These are phyloP conservation scores for Aspergillus steynii DNA, from an alignment of 495 filamentous ascomycete species.

Conservation along the genomic window DNA sequence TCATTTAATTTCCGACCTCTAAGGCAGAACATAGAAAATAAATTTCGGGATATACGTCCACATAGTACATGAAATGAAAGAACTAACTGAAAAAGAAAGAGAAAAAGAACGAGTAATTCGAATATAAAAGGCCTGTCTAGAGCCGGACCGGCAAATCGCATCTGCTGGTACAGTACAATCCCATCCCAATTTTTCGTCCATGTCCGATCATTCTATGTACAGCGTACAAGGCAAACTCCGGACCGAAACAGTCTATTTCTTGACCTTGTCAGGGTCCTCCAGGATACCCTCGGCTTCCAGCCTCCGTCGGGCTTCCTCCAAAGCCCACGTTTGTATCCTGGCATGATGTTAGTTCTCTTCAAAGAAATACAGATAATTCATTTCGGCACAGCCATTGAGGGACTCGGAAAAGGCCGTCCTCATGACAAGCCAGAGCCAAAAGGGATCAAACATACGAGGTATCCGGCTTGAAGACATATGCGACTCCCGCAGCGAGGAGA, in stretches of 20 bases:
- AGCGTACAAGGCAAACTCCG: conserved; percentile 40
- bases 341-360: conserved; percentile 26
- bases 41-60: conserved; percentile 31
- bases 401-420: neutral
- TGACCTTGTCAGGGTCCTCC: conserved; percentile 65
- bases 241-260: conserved; percentile 30
- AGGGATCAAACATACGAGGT: conserved; percentile 74
- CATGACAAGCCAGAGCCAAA: conserved; percentile 6
- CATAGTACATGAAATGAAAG: conserved; percentile 37
- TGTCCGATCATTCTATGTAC: conserved; percentile 50
- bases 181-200: conserved; percentile 32
- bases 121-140: conserved; percentile 45
- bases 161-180: conserved; percentile 34
- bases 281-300: conserved; percentile 95
- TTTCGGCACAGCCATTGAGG: neutral
- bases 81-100: conserved; percentile 31
- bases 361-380: neutral
- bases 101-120: neutral
- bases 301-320: conserved; percentile 91
- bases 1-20: conserved; percentile 19
- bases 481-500: conserved; percentile 69
- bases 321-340: conserved; percentile 98
- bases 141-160: conserved; percentile 37
- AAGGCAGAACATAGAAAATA: conserved; percentile 30
- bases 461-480: conserved; percentile 96